Evolutionary conservation across 192 early-diverging fungal species (phyloP).

Genomic region (Coemansia sp.): DNA sequence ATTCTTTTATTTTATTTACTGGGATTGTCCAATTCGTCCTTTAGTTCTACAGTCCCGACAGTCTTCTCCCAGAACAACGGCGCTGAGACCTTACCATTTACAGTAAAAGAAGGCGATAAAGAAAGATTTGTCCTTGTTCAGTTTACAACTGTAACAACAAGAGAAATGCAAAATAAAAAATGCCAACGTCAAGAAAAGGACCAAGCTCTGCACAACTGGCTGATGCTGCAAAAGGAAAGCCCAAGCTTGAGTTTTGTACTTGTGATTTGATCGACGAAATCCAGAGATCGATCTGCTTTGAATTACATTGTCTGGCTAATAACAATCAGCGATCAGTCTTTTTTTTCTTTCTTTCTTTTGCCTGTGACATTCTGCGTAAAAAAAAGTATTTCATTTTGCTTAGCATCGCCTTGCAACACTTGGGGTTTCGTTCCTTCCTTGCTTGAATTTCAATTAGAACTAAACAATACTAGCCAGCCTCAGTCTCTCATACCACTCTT

Average conservation of each 20-base stretch:
- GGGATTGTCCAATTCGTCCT: neutral
- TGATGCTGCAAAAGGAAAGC: too few relatives aligned
- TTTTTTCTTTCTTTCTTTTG: neutral
- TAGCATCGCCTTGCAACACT: too few relatives aligned
- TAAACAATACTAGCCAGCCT: too few relatives aligned
- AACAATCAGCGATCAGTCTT: too few relatives aligned
- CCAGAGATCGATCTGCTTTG: too few relatives aligned
- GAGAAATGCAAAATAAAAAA: neutral
- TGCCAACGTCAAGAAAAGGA: neutral
- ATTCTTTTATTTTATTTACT: neutral
- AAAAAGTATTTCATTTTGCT: neutral
- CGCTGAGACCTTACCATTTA: neutral
- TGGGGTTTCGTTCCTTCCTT: too few relatives aligned
- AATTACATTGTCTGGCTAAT: too few relatives aligned
- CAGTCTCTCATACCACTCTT: neutral
- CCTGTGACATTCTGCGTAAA: constrained; percentile 6
- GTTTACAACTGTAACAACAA: neutral
- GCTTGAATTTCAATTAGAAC: too few relatives aligned
- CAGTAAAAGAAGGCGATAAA: neutral
- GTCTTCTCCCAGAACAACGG: neutral
- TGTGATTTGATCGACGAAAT: too few relatives aligned
- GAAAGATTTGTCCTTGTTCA: constrained; percentile 1
- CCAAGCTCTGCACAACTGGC: too few relatives aligned
- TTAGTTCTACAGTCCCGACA: neutral
- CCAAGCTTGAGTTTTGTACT: too few relatives aligned